Evolutionary conservation across 2,329 filamentous ascomycete genomes (phyloP).

Genomic region (Plectosphaerella plurivora): DNA sequence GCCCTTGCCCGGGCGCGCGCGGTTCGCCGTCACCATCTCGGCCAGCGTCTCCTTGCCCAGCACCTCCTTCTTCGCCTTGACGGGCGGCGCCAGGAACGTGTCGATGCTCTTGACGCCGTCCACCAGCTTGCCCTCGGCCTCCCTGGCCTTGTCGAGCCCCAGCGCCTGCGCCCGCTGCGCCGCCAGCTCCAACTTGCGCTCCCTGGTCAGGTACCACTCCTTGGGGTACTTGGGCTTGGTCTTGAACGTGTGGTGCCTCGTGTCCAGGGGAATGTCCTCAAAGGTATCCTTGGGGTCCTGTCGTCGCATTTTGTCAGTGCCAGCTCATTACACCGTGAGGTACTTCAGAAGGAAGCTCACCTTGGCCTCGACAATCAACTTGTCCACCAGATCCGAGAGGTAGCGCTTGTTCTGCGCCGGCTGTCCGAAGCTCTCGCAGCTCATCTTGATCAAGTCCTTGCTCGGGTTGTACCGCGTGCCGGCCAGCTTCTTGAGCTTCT

Average conservation of each 20-base stretch:
- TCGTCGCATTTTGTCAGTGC: not conserved
- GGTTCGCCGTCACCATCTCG: constrained; percentile 20
- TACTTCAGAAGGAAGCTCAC: constrained; percentile 26
- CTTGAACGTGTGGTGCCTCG: constrained; percentile 75
- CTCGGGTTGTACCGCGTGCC: constrained; percentile 85
- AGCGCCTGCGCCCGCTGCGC: constrained; percentile 48
- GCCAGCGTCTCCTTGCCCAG: constrained; percentile 17
- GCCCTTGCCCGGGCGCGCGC: not conserved
- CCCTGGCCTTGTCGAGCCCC: constrained; percentile 49
- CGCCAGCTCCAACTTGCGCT: constrained; percentile 63
- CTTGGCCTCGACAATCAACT: constrained; percentile 70
- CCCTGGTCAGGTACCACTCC: constrained; percentile 74
- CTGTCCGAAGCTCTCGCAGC: constrained; percentile 81
- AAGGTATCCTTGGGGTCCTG: constrained; percentile 75
- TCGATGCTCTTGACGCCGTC: constrained; percentile 50
- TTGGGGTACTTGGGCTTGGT: constrained; percentile 68
- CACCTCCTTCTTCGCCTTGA: constrained; percentile 16
- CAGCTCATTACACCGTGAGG: not conserved
- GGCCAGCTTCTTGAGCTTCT: constrained; percentile 83
- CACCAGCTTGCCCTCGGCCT: constrained; percentile 52
- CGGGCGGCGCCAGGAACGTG: constrained; percentile 22
- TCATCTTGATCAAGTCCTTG: constrained; percentile 79
- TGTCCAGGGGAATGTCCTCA: constrained; percentile 83
- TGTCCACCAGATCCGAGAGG: constrained; percentile 71
- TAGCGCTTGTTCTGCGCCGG: constrained; percentile 97